phyloP scores from a whole-genome alignment of 805 yeast species.

The Sugiyamaella chiloensis region DNA sequence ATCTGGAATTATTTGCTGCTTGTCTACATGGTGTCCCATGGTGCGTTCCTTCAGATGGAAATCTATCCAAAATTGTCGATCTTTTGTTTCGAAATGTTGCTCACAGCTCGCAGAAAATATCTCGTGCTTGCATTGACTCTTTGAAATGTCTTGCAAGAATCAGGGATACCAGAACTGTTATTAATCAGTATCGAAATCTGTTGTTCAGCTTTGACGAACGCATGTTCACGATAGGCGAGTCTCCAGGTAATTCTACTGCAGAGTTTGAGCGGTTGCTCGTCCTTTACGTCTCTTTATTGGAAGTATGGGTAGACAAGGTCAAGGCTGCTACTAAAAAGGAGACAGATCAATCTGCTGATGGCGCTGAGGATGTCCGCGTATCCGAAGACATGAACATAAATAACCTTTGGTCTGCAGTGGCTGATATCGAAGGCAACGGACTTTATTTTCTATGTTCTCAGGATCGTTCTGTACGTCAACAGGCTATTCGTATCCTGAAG shows the following conservation, averaged over 20 bases:
- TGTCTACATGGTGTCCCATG: constrained; percentile 74
- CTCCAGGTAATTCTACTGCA: constrained; percentile 56
- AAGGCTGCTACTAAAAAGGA: constrained; percentile 21
- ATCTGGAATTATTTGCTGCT: constrained; percentile 63
- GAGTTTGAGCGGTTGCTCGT: constrained; percentile 57
- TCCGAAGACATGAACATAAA: constrained; percentile 35
- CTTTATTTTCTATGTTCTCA: constrained; percentile 87
- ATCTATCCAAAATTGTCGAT: constrained; percentile 54
- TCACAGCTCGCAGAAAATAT: constrained; percentile 60
- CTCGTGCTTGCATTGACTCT: constrained; percentile 61
- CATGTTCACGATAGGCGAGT: constrained; percentile 44
- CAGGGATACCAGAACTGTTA: constrained; percentile 64
- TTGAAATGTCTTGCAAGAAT: constrained; percentile 63
- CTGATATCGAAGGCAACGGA: constrained; percentile 95
- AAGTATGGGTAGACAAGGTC: constrained; percentile 61
- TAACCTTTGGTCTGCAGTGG: constrained; percentile 77
- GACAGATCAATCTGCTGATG: constrained; percentile 28
- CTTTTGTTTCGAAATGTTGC: constrained; percentile 72
- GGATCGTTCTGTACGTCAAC: constrained; percentile 67
- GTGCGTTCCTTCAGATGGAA: constrained; percentile 50
- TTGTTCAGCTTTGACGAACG: constrained; percentile 75
- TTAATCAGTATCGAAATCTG: constrained; percentile 71
- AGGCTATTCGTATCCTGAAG: constrained; percentile 71
- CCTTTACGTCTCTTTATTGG: constrained; percentile 73
- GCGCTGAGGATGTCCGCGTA: constrained; percentile 27